Percentiles rank a stretch among this genome's conserved stretches.
Conservation (phyloP, 805 yeast genomes). For the Barnettozyma vustinii region DNA sequence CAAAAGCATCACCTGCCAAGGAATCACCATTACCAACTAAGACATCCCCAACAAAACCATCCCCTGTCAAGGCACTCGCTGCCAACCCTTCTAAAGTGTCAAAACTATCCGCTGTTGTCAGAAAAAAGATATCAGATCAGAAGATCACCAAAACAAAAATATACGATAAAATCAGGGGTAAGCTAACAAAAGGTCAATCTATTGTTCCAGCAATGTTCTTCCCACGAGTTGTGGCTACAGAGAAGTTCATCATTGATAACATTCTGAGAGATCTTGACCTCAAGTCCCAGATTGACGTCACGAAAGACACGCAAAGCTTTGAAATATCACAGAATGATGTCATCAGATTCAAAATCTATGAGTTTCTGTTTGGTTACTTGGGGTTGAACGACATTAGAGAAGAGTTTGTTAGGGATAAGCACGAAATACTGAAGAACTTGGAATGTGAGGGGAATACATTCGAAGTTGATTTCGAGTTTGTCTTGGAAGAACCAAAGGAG, state of each 20-base stretch:
- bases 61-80: not conserved
- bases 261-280: slow-evolving; percentile 7
- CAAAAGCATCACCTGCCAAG: not conserved
- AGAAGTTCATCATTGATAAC: slow-evolving; percentile 15
- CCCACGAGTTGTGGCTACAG: slow-evolving; percentile 3
- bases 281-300: slow-evolving; percentile 2
- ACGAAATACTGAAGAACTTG: not conserved
- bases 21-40: not conserved
- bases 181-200: not conserved
- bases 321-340: slow-evolving; percentile 10
- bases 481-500: not conserved
- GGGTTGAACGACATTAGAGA: slow-evolving; percentile 13
- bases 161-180: not conserved
- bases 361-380: slow-evolving; percentile 14
- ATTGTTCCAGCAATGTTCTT: slow-evolving; percentile 7
- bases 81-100: not conserved
- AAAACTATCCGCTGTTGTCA: not conserved
- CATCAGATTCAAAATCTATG: slow-evolving; percentile 13
- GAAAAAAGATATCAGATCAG: not conserved
- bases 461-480: slow-evolving; percentile 7
- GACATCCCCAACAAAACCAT: not conserved
- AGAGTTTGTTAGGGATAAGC: not conserved
- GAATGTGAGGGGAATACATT: slow-evolving; percentile 5
- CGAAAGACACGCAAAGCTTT: slow-evolving; percentile 1
- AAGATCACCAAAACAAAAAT: not conserved